Percentiles rank a stretch among this genome's conserved stretches.
Evolutionary conservation across 2,329 filamentous ascomycete genomes (phyloP).

Genomic region (Colletotrichum endophyticum): DNA sequence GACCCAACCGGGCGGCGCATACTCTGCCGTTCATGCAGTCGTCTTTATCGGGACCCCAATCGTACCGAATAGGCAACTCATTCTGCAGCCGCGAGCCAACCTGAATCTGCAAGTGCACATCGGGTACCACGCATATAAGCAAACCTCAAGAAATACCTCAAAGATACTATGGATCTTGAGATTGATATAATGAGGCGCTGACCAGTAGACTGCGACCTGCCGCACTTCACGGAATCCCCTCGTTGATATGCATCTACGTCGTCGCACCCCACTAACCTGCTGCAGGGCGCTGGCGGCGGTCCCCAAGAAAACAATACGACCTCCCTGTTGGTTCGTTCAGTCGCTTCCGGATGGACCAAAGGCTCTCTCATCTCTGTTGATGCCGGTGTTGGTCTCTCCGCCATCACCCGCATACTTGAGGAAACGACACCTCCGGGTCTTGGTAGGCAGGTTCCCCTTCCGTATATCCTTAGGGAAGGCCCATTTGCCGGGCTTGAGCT

Average conservation of each 20-base stretch:
- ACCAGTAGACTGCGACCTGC: background rate
- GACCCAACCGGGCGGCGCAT: slow-evolving; percentile 1
- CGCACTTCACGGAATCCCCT: background rate
- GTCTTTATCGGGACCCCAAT: background rate
- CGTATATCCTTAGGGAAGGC: slow-evolving; percentile 65
- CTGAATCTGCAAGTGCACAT: background rate
- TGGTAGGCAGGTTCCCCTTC: slow-evolving; percentile 41
- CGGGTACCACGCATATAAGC: background rate
- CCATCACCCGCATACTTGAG: slow-evolving; percentile 82
- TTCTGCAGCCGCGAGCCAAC: background rate
- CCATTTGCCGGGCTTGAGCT: slow-evolving; percentile 83
- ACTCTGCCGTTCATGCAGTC: slow-evolving; percentile 3
- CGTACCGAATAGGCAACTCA: slow-evolving; percentile 5
- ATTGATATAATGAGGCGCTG: background rate
- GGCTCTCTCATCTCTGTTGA: slow-evolving; percentile 91
- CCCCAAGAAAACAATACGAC: slow-evolving; percentile 91
- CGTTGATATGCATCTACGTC: background rate
- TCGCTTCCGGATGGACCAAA: slow-evolving; percentile 78
- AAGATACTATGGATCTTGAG: background rate
- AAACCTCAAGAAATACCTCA: background rate
- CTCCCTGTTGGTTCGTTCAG: slow-evolving; percentile 85
- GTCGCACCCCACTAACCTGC: background rate
- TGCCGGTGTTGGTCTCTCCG: slow-evolving; percentile 86
- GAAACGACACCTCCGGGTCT: slow-evolving; percentile 46
- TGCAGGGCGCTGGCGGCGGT: slow-evolving; percentile 85